These are phyloP conservation scores for Castanospermum australe DNA, from an alignment of 306 rosid species.

Conservation along the genomic window DNA sequence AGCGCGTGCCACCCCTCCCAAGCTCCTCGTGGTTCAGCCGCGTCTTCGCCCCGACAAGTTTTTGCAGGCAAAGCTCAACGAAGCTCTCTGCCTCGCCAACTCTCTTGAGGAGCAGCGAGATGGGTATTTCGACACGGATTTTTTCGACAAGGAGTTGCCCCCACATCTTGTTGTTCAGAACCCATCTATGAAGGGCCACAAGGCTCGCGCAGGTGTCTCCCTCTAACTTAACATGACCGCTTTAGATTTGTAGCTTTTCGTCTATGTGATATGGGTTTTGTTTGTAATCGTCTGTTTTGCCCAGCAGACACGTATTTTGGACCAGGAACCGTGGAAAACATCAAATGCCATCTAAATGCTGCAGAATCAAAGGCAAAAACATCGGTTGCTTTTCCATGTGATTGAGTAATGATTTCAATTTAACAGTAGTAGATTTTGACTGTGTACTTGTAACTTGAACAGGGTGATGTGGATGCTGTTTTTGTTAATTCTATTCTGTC, in stretches of 20 bases:
- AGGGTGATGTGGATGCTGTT: constrained; percentile 84
- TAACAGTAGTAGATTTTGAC: constrained; percentile 15
- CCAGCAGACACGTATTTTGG: constrained; percentile 79
- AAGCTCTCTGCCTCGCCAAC: constrained; percentile 88
- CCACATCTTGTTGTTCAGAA: constrained; percentile 77
- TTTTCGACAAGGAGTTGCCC: constrained; percentile 69
- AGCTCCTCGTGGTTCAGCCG: constrained; percentile 87
- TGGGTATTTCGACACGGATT: constrained; percentile 55
- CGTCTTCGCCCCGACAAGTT: constrained; percentile 65
- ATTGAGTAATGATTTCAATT: constrained; percentile 7
- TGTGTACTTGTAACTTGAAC: constrained; percentile 9
- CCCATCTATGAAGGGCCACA: constrained; percentile 64
- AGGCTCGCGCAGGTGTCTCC: constrained; percentile 66
- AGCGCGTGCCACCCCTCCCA: constrained; percentile 41
- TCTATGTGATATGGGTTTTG: neutral
- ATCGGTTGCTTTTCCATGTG: neutral
- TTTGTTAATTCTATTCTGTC: constrained; percentile 76
- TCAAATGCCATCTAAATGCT: constrained; percentile 62
- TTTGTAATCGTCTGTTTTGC: neutral
- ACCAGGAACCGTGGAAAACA: constrained; percentile 69
- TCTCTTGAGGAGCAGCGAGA: constrained; percentile 88
- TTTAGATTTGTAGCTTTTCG: neutral
- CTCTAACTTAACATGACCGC: neutral
- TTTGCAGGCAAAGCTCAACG: constrained; percentile 83
- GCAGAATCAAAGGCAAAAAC: constrained; percentile 55